Base-by-base conservation (phyloP, 2,329 filamentous ascomycete genomes). In the Penicillium corylophilum region DNA sequence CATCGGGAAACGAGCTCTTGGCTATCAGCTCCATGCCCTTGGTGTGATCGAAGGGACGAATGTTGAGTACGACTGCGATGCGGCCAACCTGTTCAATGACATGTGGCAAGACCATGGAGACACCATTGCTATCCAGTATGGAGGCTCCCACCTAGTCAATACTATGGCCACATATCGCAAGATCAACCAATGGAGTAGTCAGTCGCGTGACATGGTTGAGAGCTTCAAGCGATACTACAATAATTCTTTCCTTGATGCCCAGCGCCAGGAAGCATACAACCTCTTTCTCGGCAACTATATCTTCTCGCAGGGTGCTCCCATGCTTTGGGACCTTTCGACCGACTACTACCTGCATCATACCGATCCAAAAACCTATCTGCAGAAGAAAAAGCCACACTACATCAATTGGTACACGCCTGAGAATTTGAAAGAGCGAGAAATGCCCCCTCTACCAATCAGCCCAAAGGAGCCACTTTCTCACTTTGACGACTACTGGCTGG, bases 121-220 rank as follows among this genome's bases (percentile, higher is more conserved):
- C 71, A 96, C 92, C 4, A 97, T 99, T 64, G 94, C 94, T 1
- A 88, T 97, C 48, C 94, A 99, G 69, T 99, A 99, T 63, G 94
- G 94, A 50, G 94, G 94, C 9, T 97, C 92, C 2, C 94, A 99
- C 71, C 82, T 99, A 0, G 94, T 99, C 63, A 99, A 99, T 69
- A 99, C 94, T 0, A 97, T 99, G 92, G 92, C 95, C 60, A 99
- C 94, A 4, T 99, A 99, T 71, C 88, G 94, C 51, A 97, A 97
- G 74, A 95, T 96, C 70, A 97, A 97, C 61, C 93, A 97, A 70
- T 99, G 94, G 94, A 95, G 91, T 22, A 96, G 90, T 63, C 91
- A 96, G 70, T 96, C 93, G 2, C 83, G 94, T 60, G 94, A 99
- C 71, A 97, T 99, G 93, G 92, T 99, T 20, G 94, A 99, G 74